phyloP scores from a whole-genome alignment of 1,139 yeast species.

The Kluyveromyces sp. region DNA sequence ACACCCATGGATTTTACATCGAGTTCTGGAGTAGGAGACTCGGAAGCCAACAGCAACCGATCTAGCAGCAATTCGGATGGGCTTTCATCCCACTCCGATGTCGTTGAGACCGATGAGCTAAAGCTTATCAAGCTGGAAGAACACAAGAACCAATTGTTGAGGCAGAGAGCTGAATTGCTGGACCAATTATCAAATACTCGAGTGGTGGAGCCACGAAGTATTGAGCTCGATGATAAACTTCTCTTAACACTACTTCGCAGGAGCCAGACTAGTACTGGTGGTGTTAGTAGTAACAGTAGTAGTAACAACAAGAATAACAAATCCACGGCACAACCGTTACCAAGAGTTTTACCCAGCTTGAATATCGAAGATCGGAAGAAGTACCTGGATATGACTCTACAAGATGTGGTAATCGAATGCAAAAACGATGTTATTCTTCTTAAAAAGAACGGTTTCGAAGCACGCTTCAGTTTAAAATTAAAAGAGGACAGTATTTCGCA shows the following conservation, averaged over 20 bases:
- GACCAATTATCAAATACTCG: background rate
- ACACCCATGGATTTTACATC: conserved; percentile 5
- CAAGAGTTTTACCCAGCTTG: conserved; percentile 4
- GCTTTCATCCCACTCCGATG: background rate
- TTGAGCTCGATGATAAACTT: background rate
- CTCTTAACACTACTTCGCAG: background rate
- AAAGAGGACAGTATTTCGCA: background rate
- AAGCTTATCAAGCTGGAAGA: conserved; percentile 4
- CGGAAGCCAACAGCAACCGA: background rate
- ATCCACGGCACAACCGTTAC: background rate
- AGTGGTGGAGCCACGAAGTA: background rate
- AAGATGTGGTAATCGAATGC: background rate
- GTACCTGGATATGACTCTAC: background rate
- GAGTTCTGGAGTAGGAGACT: conserved; percentile 2
- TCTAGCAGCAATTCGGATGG: background rate
- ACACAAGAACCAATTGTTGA: conserved; percentile 2
- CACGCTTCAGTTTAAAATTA: background rate
- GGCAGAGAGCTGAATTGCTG: conserved; percentile 3
- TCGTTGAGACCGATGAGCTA: conserved; percentile 5
- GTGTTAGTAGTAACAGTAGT: too few relatives aligned
- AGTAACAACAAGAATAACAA: too few relatives aligned
- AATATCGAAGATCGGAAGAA: background rate
- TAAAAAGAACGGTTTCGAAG: background rate
- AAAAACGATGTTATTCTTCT: background rate
- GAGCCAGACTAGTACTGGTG: background rate